Evolutionary conservation across 139 green algal species (phyloP).

Genomic region (Spirogloea muscicola): DNA sequence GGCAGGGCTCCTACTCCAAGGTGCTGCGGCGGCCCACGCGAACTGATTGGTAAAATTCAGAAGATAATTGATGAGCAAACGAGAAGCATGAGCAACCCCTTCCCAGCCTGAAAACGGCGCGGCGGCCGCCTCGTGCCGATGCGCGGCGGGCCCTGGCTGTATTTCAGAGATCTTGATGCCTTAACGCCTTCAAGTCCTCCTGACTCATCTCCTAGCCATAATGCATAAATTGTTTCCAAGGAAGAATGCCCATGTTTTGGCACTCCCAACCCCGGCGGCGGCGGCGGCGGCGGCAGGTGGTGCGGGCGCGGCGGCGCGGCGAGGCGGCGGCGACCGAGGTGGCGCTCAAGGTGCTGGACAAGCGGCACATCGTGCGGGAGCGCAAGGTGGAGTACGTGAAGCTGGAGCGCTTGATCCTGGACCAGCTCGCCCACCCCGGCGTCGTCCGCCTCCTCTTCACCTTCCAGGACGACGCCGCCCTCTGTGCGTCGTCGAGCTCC

Average conservation of each 20-base stretch:
- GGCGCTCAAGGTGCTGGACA: constrained; percentile 54
- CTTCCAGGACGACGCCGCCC: constrained; percentile 48
- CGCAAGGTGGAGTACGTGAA: constrained; percentile 46
- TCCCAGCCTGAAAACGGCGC: too few species aligned
- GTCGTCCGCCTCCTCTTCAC: constrained; percentile 49
- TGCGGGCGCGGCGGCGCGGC: neutral
- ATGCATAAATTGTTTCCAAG: neutral
- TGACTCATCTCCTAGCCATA: neutral
- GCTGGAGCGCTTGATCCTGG: constrained; percentile 43
- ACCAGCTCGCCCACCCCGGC: constrained; percentile 42
- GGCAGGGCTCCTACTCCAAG: constrained; percentile 30
- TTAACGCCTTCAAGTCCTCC: neutral
- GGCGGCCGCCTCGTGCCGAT: too few species aligned
- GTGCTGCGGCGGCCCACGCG: neutral
- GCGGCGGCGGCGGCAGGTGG: constrained; percentile 6
- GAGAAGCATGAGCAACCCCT: too few species aligned
- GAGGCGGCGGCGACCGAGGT: constrained; percentile 33
- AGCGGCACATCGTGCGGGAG: constrained; percentile 46
- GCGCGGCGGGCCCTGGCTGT: neutral
- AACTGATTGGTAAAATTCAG: neutral
- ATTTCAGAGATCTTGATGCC: neutral
- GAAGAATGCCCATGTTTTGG: neutral
- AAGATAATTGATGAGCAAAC: constrained; percentile 3
- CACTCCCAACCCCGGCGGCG: too few species aligned
- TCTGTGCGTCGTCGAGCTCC: constrained; percentile 49